Percentiles rank a stretch among this genome's conserved stretches.
These are phyloP conservation scores for Triticum timopheevii DNA, from an alignment of 176 grass and related monocot species.

Conservation along the genomic window DNA sequence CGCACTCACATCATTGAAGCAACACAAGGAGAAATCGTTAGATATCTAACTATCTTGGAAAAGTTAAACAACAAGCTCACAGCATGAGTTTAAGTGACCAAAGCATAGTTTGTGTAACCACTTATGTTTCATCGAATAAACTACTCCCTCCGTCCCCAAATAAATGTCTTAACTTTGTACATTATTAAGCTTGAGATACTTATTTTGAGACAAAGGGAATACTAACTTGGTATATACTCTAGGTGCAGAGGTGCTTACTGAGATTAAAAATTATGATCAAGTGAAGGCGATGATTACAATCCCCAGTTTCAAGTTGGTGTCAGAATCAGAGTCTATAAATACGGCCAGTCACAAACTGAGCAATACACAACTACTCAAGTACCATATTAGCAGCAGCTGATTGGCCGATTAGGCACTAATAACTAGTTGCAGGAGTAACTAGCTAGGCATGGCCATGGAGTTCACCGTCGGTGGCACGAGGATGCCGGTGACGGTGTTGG, in stretches of 20 bases:
- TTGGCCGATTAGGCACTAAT: neutral
- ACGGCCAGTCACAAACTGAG: neutral
- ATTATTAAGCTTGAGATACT: too few species aligned
- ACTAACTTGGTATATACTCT: neutral
- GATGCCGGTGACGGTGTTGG: neutral
- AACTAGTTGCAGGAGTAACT: neutral
- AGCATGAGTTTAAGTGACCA: neutral
- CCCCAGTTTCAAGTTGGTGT: neutral
- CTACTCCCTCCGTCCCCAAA: too few species aligned
- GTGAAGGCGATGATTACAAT: slow-evolving; percentile 19
- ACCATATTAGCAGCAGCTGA: neutral
- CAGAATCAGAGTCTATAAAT: slow-evolving; percentile 30
- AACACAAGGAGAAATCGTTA: neutral
- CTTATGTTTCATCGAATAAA: neutral
- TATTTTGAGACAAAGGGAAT: too few species aligned
- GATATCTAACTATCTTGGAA: neutral
- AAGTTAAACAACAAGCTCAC: neutral
- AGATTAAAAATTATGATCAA: neutral
- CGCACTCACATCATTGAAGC: neutral
- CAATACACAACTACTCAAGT: neutral
- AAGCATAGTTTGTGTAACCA: slow-evolving; percentile 13
- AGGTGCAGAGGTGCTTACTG: neutral
- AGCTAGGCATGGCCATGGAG: neutral
- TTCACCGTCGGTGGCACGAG: neutral
- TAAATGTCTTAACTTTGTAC: too few species aligned